These are phyloP conservation scores for Mortierella sp. DNA, from an alignment of 371 early-diverging fungal genomes.

Conservation along the genomic window DNA sequence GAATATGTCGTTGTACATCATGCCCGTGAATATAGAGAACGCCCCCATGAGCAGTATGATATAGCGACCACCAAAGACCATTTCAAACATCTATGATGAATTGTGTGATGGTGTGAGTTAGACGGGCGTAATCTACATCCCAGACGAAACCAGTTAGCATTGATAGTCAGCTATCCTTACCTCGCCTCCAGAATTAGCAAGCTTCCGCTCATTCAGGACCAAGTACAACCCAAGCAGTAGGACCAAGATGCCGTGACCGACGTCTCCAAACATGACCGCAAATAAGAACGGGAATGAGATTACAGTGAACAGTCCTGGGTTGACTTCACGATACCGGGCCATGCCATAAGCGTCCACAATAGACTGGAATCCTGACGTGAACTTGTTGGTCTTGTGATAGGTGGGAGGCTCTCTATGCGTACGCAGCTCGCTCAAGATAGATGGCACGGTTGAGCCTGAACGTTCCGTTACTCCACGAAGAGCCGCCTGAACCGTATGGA, in stretches of 20 bases:
- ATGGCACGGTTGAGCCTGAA: constrained; percentile 87
- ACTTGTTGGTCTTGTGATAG: constrained; percentile 94
- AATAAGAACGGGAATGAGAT: constrained; percentile 99
- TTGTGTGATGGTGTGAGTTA: neutral
- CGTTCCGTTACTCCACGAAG: constrained; percentile 87
- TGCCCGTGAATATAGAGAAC: constrained; percentile 97
- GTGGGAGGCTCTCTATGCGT: constrained; percentile 96
- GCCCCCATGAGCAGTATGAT: constrained; percentile 97
- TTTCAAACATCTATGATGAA: constrained; percentile 76
- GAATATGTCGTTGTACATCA: constrained; percentile 99
- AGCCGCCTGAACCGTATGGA: constrained; percentile 82
- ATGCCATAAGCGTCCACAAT: constrained; percentile 99
- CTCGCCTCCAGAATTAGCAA: constrained; percentile 75
- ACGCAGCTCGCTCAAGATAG: constrained; percentile 84
- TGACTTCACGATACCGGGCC: constrained; percentile 99
- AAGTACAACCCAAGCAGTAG: constrained; percentile 82
- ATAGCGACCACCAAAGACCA: constrained; percentile 97
- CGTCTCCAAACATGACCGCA: constrained; percentile 99
- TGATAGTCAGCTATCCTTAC: constrained; percentile 68
- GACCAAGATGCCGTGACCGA: constrained; percentile 97
- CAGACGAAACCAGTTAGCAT: too few relatives aligned
- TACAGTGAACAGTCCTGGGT: constrained; percentile 98
- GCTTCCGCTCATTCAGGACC: constrained; percentile 83
- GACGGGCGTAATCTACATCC: too few relatives aligned
- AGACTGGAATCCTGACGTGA: constrained; percentile 96